Conservation (phyloP, 495 filamentous ascomycete genomes). For the Amphirosellinia nigrospora region DNA sequence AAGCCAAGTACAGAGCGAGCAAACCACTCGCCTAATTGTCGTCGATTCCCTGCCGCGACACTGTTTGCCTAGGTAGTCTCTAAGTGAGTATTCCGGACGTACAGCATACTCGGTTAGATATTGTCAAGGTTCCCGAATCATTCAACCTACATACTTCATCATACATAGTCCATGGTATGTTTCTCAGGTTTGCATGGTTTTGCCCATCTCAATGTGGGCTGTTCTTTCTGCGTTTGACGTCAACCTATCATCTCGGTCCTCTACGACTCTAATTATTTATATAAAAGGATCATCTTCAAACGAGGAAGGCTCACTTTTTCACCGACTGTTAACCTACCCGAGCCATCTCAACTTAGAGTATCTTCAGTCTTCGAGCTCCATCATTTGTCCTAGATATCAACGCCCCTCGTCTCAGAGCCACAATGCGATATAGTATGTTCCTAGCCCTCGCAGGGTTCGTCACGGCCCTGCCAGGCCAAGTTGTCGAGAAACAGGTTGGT, state of each 20-base stretch:
- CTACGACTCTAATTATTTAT: background rate
- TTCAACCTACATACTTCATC: no score
- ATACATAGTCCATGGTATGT: no score
- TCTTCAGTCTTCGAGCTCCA: background rate
- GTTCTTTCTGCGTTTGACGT: background rate
- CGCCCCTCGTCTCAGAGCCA: background rate
- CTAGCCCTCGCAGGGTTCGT: background rate
- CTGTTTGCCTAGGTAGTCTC: background rate
- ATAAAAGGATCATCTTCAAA: background rate
- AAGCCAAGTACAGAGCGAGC: background rate
- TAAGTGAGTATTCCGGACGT: background rate
- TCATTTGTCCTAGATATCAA: background rate
- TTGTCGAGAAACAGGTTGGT: slow-evolving; percentile 1
- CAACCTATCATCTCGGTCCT: background rate
- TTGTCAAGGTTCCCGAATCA: background rate
- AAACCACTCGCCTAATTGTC: slow-evolving; percentile 3
- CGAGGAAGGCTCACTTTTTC: background rate
- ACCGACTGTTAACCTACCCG: background rate
- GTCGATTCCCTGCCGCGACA: background rate
- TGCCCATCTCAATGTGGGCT: no score
- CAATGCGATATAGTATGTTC: background rate
- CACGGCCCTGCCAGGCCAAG: background rate
- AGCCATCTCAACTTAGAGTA: background rate
- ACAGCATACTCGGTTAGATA: background rate
- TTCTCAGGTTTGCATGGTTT: no score